Evolutionary conservation across 2,329 filamentous ascomycete species (phyloP), one percentile per base, ranked within the genome.

Genomic region (Pseudopithomyces maydicus): DNA sequence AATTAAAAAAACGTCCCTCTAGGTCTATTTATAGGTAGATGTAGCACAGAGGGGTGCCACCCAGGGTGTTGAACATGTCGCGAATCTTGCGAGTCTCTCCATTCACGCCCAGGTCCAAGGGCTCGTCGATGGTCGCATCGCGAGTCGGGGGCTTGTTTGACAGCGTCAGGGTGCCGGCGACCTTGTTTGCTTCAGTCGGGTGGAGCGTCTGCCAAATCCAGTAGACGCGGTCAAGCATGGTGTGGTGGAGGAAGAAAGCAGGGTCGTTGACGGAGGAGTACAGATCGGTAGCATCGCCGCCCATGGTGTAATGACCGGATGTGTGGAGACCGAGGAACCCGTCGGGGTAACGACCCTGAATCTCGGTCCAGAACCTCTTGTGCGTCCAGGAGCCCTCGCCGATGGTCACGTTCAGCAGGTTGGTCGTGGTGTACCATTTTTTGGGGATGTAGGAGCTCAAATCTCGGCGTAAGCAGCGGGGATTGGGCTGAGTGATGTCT

Each of bases 211-310:
- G 42, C 42, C 42, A 44, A 22, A 44, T 29, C 42, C 42, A 44
- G 23, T 44, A 44, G 7, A 29, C 26, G 42, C 23, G 42, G 14
- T 44, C 42, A 11, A 44, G 42, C 42, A 44, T 44, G 14, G 42
- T 22, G 14, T 44, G 42, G 42, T 44, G 42, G 3, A 44, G 42
- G 20, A 20, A 44, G n/a, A 44, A 44, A 14, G 42, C 42, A 15
- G 42, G 42, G 22, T 44, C 42, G n/a, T 44, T 44, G 42, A 44
- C 42, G 22, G 23, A 44, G 7, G 42, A 44, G 42, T 44, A 44
- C 8, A 44, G 22, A 14, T 44, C 42, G 6, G 42, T 44, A 2
- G 44, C 26, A n/a, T 46, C 44, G 29, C 44, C 26, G 29, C 44
- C 44, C 44, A 35, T 46, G 1, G 44, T 46, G 43, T 46, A 46